phyloP scores from a whole-genome alignment of 2,329 filamentous ascomycete species.

The Dendrostoma leiphaemia region DNA sequence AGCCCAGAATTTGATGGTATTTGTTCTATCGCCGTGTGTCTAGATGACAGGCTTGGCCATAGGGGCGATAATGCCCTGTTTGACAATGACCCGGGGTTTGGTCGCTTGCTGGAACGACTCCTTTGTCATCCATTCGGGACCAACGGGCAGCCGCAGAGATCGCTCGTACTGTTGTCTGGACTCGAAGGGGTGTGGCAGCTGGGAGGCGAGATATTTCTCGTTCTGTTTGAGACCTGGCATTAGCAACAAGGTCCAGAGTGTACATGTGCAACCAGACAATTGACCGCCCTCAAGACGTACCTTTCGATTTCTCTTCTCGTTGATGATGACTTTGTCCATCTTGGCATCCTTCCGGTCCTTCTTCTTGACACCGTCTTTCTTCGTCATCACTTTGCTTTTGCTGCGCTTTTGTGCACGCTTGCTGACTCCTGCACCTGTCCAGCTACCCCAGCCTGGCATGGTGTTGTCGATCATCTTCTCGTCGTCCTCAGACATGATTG shows the following conservation, averaged over 20 bases:
- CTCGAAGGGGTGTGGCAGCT: conserved; percentile 88
- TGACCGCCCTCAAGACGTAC: conserved; percentile 38
- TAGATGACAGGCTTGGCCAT: conserved; percentile 69
- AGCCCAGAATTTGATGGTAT: not conserved
- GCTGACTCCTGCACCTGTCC: conserved; percentile 82
- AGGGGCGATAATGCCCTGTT: conserved; percentile 85
- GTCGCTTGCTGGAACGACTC: conserved; percentile 85
- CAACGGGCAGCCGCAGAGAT: conserved; percentile 79
- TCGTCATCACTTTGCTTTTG: conserved; percentile 60
- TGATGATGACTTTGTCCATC: conserved; percentile 83
- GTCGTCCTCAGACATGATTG: conserved; percentile 70
- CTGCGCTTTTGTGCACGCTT: conserved; percentile 65
- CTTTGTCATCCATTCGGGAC: conserved; percentile 96
- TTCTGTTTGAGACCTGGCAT: conserved; percentile 51
- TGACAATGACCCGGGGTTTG: conserved; percentile 85
- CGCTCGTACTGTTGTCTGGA: conserved; percentile 86
- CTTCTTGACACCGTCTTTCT: conserved; percentile 68
- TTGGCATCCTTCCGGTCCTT: conserved; percentile 79
- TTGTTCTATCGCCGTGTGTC: not conserved
- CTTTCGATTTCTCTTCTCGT: conserved; percentile 88
- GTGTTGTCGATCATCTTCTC: conserved; percentile 80
- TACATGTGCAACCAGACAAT: not conserved
- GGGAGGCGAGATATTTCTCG: conserved; percentile 79
- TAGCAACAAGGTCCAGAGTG: conserved; percentile 18
- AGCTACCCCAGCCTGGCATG: conserved; percentile 92